Evolutionary conservation across 1,139 yeast genomes (phyloP), one percentile per base, ranked within the genome.

Genomic region (Pichia sp.): DNA sequence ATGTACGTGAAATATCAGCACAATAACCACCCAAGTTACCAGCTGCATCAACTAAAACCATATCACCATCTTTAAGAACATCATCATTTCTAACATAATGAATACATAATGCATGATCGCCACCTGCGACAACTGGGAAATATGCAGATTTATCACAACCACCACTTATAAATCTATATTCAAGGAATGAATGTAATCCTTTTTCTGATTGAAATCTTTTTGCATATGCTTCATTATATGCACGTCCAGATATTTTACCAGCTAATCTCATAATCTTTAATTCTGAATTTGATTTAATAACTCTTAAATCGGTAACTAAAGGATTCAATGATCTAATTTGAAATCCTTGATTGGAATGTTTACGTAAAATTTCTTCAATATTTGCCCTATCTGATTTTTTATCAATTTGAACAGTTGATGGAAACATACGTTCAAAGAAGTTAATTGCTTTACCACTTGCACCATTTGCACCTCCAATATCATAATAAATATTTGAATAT

Each of bases 71-170:
- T 48, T 74, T 74, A 48, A 90, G 70, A 27, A 82, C 64, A 60
- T 86, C 95, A 62, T 90, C 95, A 58, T 90, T 90, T 50, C 95
- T 71, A 0, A 95, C 89, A 62, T 90, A 90, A 63, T 90, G 97
- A 49, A 92, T 87, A 35, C 92, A 83, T 37, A 89, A 68, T 0
- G 96, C 87, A 60, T 89, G 89, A 25, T 74, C 65, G 3, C 98
- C 98, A 36, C 96, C 85, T 2, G 97, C 99, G 8, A 94, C 95
- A 9, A 94, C 99, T 0, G 99, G 97, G 29, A 90, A 77, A 60
- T 94, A 94, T 0, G 97, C 97, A 37, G 84, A 78, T 51, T 78
- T 78, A 51, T 87, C 95, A 63, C 97, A 89, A 0, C 98, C 98
- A 27, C 90, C 87, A 41, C 78, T 71, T 8, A 85, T 77, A 63